Evolutionary conservation across 257 asterid genomes (phyloP), one percentile per base, ranked within the genome.

Genomic region (Capsicum pubescens): DNA sequence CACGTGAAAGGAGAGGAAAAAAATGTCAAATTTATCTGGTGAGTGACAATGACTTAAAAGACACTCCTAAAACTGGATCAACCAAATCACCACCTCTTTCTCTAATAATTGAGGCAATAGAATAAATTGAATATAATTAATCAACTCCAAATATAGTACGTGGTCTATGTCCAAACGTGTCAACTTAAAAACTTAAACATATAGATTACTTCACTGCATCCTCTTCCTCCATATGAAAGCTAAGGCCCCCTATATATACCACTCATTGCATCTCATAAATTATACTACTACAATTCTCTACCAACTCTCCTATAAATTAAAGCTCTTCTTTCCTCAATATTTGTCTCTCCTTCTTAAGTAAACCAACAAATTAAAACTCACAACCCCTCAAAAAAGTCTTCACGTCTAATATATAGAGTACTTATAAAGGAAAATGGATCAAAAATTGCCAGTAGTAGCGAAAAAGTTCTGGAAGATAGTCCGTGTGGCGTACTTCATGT

Each of bases 401-500:
- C 44, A 39, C 44, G 2, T 39, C 4, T 39, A 39, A 4, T 39
- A 39, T 39, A 39, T 8, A 63, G 44, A 64, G 70, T 55, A 57
- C 14, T 60, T 59, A 63, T 7, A 21, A 15, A 64, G 3, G 11
- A 0, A 13, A 13, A 66, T 66, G 72, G 46, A 66, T 66, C 72
- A 66, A 2, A 56, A 87, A 46, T 42, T 84, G 12, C 86, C 89
- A 50, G 72, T 58, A 0, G 55, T 82, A 21, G 83, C 92, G 56
- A 91, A 89, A 21, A 64, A 66, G 35, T 76, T 72, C 36, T 70
- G 80, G 81, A 87, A 84, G 36, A 78, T 55, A 42, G 83, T 16
- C 17, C 15, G 81, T 3, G 86, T 39, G 17, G 56, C 50, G 1
- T 69, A 17, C 15, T 72, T 59, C 64, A 81, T 88, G 90, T 0